phyloP scores from a whole-genome alignment of 2,329 filamentous ascomycete genomes.

The Alternaria sp. region DNA sequence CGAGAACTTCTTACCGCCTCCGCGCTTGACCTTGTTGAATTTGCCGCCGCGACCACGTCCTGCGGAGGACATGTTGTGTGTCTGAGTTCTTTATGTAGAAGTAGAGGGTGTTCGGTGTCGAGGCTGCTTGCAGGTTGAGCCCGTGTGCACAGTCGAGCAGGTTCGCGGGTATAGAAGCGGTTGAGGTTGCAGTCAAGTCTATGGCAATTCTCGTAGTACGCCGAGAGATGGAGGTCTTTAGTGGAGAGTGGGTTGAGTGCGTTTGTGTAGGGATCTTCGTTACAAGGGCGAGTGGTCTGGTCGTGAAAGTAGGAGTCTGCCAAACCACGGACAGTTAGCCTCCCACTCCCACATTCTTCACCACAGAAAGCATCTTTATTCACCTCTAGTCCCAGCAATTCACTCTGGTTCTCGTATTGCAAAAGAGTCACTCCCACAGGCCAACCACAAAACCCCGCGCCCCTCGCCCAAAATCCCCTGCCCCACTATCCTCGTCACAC shows the following conservation, averaged over 20 bases:
- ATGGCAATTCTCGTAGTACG: constrained; percentile 4
- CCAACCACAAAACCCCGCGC: constrained; percentile 22
- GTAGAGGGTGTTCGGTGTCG: constrained; percentile 5
- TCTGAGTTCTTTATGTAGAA: constrained; percentile 21
- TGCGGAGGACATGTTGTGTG: constrained; percentile 61
- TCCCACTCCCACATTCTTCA: not conserved
- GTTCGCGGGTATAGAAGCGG: not conserved
- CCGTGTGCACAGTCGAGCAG: constrained; percentile 7
- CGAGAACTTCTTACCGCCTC: constrained; percentile 96
- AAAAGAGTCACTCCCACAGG: constrained; percentile 24
- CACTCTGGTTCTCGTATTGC: constrained; percentile 5
- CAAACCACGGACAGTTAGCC: constrained; percentile 21
- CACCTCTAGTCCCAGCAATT: constrained; percentile 8
- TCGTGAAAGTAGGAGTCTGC: constrained; percentile 21
- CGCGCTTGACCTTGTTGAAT: constrained; percentile 90
- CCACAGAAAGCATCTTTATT: not conserved
- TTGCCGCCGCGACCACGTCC: constrained; percentile 85
- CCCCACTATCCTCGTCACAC: constrained; percentile 29
- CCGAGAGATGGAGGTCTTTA: constrained; percentile 3
- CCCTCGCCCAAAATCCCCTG: constrained; percentile 26
- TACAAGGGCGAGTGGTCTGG: constrained; percentile 16
- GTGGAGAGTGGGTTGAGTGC: constrained; percentile 13
- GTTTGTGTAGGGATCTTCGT: constrained; percentile 14
- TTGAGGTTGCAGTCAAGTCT: not conserved
- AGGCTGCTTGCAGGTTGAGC: constrained; percentile 11